A percentile compares a stretch with the other conserved stretches of the same genome.
phyloP scores from a whole-genome alignment of 2,329 filamentous ascomycete genomes.

The Trichoderma koningii region DNA sequence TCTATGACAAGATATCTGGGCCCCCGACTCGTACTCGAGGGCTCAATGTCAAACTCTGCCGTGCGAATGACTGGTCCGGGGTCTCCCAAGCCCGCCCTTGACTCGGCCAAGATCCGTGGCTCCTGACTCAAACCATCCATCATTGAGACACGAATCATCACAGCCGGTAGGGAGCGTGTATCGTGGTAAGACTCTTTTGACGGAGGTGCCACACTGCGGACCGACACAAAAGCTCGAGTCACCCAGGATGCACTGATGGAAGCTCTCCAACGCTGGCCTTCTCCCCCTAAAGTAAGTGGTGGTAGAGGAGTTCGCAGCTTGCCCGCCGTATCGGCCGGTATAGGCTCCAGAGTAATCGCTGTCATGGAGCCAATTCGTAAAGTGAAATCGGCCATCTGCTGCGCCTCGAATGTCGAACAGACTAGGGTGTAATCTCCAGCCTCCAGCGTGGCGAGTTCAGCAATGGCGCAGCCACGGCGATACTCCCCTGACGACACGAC shows the following conservation, averaged over 20 bases:
- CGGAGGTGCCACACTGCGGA: slow-evolving; percentile 37
- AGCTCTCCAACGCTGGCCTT: slow-evolving; percentile 45
- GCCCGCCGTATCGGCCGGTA: slow-evolving; percentile 76
- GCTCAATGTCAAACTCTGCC: slow-evolving; percentile 72
- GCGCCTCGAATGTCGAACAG: slow-evolving; percentile 85
- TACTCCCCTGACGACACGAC: slow-evolving; percentile 87
- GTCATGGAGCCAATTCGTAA: slow-evolving; percentile 70
- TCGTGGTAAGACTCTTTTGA: slow-evolving; percentile 30
- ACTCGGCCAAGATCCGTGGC: slow-evolving; percentile 64
- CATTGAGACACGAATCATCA: slow-evolving; percentile 67
- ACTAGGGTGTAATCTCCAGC: slow-evolving; percentile 82
- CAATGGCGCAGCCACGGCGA: slow-evolving; percentile 73
- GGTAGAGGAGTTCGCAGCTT: slow-evolving; percentile 63
- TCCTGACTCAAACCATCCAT: slow-evolving; percentile 73
- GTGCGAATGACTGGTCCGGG: slow-evolving; percentile 66
- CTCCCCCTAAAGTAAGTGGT: slow-evolving; percentile 54
- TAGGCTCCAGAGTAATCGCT: slow-evolving; percentile 57
- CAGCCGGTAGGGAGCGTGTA: slow-evolving; percentile 48
- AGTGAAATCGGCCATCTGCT: slow-evolving; percentile 72
- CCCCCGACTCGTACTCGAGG: slow-evolving; percentile 55
- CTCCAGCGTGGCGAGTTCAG: slow-evolving; percentile 62
- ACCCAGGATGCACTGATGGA: slow-evolving; percentile 49
- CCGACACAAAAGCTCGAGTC: slow-evolving; percentile 54
- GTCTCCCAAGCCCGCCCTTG: slow-evolving; percentile 75
- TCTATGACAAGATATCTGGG: slow-evolving; percentile 83